A percentile compares a stretch with the other conserved stretches of the same genome.
Conservation (phyloP, 495 filamentous ascomycete genomes). For the Trichoderma gamsii region DNA sequence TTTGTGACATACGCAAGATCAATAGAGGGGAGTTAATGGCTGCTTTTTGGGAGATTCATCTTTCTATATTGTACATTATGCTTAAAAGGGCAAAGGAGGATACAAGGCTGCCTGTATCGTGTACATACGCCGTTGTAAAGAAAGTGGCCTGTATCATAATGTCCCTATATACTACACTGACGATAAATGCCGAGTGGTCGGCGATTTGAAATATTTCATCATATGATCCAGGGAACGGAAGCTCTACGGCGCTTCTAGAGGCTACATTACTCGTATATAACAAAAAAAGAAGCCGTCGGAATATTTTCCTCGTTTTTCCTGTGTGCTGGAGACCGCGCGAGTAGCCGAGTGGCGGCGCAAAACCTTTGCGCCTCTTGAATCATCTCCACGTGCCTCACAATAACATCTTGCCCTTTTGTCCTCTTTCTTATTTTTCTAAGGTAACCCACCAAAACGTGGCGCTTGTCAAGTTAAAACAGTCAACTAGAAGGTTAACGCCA, state of each 20-base stretch:
- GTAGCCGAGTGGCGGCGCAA: slow-evolving; percentile 1
- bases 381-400: slow-evolving; percentile 1
- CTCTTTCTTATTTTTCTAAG: not conserved
- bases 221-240: not conserved
- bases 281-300: not conserved
- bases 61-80: not conserved
- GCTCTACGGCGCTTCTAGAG: slow-evolving; percentile 1
- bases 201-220: not conserved
- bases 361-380: slow-evolving; percentile 5
- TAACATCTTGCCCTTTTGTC: not conserved
- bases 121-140: not conserved
- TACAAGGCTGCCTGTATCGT: not conserved
- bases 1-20: not conserved
- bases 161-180: not conserved
- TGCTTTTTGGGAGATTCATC: not conserved
- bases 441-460: not conserved
- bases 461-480: slow-evolving; percentile 2
- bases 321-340: not conserved
- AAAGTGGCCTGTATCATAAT: not conserved
- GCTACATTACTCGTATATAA: not conserved
- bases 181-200: not conserved
- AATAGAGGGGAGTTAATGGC: slow-evolving; percentile 8
- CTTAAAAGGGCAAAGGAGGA: not conserved
- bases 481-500: not conserved
- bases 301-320: not conserved